phyloP scores from a whole-genome alignment of 1,139 yeast species.

The Saccharomyces hybrid region DNA sequence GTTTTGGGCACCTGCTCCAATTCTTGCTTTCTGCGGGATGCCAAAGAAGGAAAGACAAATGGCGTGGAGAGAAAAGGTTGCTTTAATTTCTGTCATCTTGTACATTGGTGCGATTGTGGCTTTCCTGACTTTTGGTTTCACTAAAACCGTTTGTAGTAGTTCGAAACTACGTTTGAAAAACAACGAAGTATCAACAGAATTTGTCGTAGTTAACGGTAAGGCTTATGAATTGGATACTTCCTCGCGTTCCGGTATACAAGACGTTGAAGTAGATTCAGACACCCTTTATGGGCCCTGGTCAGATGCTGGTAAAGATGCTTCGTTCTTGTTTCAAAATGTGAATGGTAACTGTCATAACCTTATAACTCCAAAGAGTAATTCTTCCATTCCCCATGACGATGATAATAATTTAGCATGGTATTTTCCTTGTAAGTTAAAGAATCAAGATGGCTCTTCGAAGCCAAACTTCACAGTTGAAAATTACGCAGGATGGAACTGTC shows the following conservation, averaged over 20 bases:
- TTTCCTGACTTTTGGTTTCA: slow-evolving; percentile 85
- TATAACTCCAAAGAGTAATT: slow-evolving; percentile 63
- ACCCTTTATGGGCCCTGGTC: slow-evolving; percentile 74
- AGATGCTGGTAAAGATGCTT: slow-evolving; percentile 88
- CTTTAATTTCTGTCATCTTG: slow-evolving; percentile 65
- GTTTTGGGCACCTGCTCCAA: slow-evolving; percentile 84
- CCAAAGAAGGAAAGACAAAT: slow-evolving; percentile 71
- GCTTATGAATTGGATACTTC: slow-evolving; percentile 67
- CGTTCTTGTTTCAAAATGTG: slow-evolving; percentile 87
- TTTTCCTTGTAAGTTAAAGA: slow-evolving; percentile 78
- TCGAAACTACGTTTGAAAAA: slow-evolving; percentile 47
- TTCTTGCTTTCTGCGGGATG: slow-evolving; percentile 69
- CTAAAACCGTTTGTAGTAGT: slow-evolving; percentile 68
- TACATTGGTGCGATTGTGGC: slow-evolving; percentile 75
- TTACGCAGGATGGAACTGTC: slow-evolving; percentile 88
- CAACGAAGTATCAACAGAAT: slow-evolving; percentile 51
- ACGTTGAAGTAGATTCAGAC: slow-evolving; percentile 59
- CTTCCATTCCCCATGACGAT: slow-evolving; percentile 59
- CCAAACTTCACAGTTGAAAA: slow-evolving; percentile 55
- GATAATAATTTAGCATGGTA: slow-evolving; percentile 81
- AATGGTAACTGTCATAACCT: slow-evolving; percentile 86
- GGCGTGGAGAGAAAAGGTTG: slow-evolving; percentile 97
- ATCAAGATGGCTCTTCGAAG: slow-evolving; percentile 60
- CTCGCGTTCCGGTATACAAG: slow-evolving; percentile 73
- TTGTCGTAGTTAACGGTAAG: slow-evolving; percentile 71